Percentiles rank a stretch among this genome's conserved stretches.
These are phyloP conservation scores for Scheffersomyces cryptocercus DNA, from an alignment of 1,139 yeast genomes.

Conservation along the genomic window DNA sequence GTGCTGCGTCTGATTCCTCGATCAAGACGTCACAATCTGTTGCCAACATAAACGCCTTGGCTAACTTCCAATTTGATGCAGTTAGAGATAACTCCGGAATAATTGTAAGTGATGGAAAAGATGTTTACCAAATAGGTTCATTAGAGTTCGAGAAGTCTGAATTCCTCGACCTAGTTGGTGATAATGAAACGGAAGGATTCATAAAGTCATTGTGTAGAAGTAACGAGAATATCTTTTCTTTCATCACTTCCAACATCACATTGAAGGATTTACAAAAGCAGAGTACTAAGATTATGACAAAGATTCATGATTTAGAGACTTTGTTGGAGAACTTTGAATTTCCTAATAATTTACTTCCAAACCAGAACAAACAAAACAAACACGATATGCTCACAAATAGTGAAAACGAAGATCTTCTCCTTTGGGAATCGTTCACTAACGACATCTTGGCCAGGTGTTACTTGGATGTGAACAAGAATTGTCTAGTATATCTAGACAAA, in stretches of 20 bases:
- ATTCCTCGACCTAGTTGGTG: conserved; percentile 47
- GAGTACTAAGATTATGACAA: conserved; percentile 38
- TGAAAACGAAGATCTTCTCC: background rate
- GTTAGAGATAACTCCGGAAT: conserved; percentile 9
- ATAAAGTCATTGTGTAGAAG: conserved; percentile 48
- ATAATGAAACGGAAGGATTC: conserved; percentile 52
- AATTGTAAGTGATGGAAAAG: conserved; percentile 21
- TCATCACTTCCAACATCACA: conserved; percentile 47
- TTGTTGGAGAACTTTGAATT: conserved; percentile 40
- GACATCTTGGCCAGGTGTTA: conserved; percentile 33
- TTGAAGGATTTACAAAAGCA: conserved; percentile 50
- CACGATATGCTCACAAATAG: background rate
- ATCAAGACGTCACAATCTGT: conserved; percentile 5
- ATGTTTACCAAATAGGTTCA: conserved; percentile 50
- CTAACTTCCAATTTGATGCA: background rate
- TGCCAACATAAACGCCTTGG: background rate
- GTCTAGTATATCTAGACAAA: conserved; percentile 27
- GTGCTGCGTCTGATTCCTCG: conserved; percentile 9
- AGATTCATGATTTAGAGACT: conserved; percentile 35
- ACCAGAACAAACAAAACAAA: background rate
- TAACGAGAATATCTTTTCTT: conserved; percentile 47
- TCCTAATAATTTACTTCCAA: conserved; percentile 31
- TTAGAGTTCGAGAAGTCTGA: conserved; percentile 56
- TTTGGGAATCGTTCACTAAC: conserved; percentile 20
- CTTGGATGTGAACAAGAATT: conserved; percentile 35